These are phyloP conservation scores for Pichia paraexigua DNA, from an alignment of 805 yeast genomes.

Conservation along the genomic window DNA sequence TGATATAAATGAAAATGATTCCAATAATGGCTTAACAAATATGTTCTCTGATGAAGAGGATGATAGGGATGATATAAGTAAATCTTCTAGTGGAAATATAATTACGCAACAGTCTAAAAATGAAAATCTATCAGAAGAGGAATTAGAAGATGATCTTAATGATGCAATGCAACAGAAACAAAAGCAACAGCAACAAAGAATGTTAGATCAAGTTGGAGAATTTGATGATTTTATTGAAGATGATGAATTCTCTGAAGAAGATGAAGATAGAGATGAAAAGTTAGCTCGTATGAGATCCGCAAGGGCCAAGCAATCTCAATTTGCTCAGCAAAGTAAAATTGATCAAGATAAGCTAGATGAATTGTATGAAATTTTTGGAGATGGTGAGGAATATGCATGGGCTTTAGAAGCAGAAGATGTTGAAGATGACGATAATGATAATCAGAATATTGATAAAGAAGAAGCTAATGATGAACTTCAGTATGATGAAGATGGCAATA, in stretches of 20 bases:
- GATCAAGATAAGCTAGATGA: constrained; percentile 91
- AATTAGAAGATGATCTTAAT: constrained; percentile 25
- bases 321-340: constrained; percentile 36
- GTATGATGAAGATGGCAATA: constrained; percentile 31
- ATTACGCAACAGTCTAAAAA: constrained; percentile 24
- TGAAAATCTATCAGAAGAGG: constrained; percentile 27
- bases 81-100: constrained; percentile 14
- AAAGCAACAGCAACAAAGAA: constrained; percentile 12
- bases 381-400: constrained; percentile 97
- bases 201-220: constrained; percentile 35
- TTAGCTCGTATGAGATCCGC: constrained; percentile 30
- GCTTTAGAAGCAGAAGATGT: constrained; percentile 84
- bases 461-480: constrained; percentile 27
- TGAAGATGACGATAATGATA: constrained; percentile 50
- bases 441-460: constrained; percentile 41
- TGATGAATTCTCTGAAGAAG: constrained; percentile 90
- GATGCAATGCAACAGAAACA: constrained; percentile 24
- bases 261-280: constrained; percentile 49
- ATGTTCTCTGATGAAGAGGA: constrained; percentile 60
- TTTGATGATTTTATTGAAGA: constrained; percentile 97
- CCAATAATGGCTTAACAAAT: constrained; percentile 43
- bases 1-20: constrained; percentile 25
- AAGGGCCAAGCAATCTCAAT: constrained; percentile 24
- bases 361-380: constrained; percentile 91
- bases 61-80: constrained; percentile 20